Base-by-base conservation (phyloP, 805 yeast genomes). In the Ogataea methanolica region DNA sequence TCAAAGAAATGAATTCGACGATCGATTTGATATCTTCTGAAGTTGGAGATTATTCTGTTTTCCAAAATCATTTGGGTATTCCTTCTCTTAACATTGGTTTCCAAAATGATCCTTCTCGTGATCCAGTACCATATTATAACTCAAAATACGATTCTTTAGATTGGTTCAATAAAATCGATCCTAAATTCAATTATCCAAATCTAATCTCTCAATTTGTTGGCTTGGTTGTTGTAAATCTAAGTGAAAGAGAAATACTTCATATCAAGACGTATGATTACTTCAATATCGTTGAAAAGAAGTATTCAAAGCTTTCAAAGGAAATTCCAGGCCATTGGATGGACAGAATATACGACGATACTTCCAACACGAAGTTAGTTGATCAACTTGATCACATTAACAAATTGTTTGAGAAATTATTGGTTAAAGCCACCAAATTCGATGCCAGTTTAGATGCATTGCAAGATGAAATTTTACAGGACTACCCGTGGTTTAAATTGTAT, bases 401-500 rank as follows among this genome's bases (percentile, higher is more conserved):
- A 4, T 35, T 44, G 33, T 44, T 53, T 33, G 45, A 50, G 7
- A 39, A 45, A 4, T 33, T 61, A 21, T 35, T 49, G 6, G 39
- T 41, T 8, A 48, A 44, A 23, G 42, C 60, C 11, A 11, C 16
- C 1, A 43, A 43, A 4, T 62, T 63, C 45, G 68, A 64, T 38
- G 36, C 33, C 0, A 47, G 43, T 3, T 35, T 61, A 47, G 50
- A 47, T n/a, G 17, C 17, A 2, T 69, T 88, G 26, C 81, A 79
- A 52, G 65, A 67, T 2, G 72, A 75, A 33, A 77, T 82, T 46
- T 65, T 73, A 1, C 68, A 74, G 39, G 97, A 88, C 56, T 85
- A 78, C 56, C 90, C 97, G 1, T 85, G 96, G 90, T 88, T 83
- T 69, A 71, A 75, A 52, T 67, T 75, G 44, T 75, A 72, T 53